These are phyloP conservation scores for Cladosporium velox DNA, from an alignment of 2,329 filamentous ascomycete genomes.

Conservation along the genomic window DNA sequence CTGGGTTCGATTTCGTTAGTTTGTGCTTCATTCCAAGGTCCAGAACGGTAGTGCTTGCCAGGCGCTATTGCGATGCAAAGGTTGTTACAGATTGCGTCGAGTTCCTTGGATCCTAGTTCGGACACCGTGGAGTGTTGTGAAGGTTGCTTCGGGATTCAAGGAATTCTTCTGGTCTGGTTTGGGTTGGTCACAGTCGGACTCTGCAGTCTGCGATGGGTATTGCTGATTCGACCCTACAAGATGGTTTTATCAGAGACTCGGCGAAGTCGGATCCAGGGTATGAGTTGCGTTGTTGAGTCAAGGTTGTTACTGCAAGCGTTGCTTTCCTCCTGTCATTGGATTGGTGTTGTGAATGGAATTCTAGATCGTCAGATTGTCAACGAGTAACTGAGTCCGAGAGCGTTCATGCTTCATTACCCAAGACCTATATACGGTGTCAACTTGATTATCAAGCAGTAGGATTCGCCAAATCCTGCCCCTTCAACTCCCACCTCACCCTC, in stretches of 20 bases:
- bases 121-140: too few species aligned
- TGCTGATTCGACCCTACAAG: neutral
- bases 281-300: neutral
- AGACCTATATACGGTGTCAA: neutral
- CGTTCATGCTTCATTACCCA: neutral
- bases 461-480: constrained; percentile 35
- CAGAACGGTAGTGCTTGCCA: neutral
- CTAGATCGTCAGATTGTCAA: neutral
- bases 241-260: neutral
- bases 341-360: neutral
- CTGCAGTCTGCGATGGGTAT: neutral
- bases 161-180: neutral
- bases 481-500: constrained; percentile 42
- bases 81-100: neutral
- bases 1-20: neutral
- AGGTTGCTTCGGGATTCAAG: neutral
- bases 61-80: neutral
- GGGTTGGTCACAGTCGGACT: neutral
- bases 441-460: neutral
- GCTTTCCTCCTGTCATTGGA: neutral
- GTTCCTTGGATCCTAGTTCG: neutral
- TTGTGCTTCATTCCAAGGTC: neutral
- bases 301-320: neutral
- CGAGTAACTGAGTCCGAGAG: neutral
- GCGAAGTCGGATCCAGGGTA: neutral